These are phyloP conservation scores for Pestalotiopsis sp. DNA, from an alignment of 2,329 filamentous ascomycete genomes.

Conservation along the genomic window DNA sequence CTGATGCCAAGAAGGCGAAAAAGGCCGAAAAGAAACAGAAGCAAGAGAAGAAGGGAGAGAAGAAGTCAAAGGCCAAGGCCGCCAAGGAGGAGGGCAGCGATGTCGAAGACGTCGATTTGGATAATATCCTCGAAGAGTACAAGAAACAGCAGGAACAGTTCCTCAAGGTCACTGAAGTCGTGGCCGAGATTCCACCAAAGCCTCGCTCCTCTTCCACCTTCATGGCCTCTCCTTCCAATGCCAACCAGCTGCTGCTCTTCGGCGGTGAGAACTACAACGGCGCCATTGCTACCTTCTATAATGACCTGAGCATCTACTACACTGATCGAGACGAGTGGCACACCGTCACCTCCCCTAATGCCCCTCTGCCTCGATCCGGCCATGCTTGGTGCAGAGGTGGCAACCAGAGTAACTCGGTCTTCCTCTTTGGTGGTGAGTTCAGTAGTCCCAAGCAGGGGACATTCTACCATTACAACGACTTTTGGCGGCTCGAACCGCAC, in stretches of 20 bases:
- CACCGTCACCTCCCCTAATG: conserved; percentile 86
- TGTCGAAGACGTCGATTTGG: conserved; percentile 89
- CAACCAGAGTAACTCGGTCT: conserved; percentile 79
- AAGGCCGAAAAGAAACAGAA: conserved; percentile 70
- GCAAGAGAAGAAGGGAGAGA: conserved; percentile 87
- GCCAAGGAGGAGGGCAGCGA: conserved; percentile 81
- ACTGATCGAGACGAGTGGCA: conserved; percentile 90
- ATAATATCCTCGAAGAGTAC: conserved; percentile 91
- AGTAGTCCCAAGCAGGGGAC: conserved; percentile 91
- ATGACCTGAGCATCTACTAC: conserved; percentile 70
- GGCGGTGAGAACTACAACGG: conserved; percentile 97
- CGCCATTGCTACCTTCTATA: conserved; percentile 74
- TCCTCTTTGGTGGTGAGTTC: conserved; percentile 95
- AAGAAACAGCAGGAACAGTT: conserved; percentile 92
- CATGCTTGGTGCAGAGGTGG: conserved; percentile 94
- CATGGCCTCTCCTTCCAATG: conserved; percentile 82
- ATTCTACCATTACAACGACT: conserved; percentile 99
- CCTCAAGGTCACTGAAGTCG: conserved; percentile 85
- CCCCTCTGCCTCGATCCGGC: conserved; percentile 84
- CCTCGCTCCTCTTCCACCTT: conserved; percentile 80
- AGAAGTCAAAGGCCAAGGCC: conserved; percentile 74
- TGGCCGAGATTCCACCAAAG: conserved; percentile 71
- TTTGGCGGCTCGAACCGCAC: conserved; percentile 87
- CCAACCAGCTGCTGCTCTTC: conserved; percentile 87
- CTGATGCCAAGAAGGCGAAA: conserved; percentile 47